Conservation (phyloP, 1,284 basidiomycete genomes). For the Irpex sp. region DNA sequence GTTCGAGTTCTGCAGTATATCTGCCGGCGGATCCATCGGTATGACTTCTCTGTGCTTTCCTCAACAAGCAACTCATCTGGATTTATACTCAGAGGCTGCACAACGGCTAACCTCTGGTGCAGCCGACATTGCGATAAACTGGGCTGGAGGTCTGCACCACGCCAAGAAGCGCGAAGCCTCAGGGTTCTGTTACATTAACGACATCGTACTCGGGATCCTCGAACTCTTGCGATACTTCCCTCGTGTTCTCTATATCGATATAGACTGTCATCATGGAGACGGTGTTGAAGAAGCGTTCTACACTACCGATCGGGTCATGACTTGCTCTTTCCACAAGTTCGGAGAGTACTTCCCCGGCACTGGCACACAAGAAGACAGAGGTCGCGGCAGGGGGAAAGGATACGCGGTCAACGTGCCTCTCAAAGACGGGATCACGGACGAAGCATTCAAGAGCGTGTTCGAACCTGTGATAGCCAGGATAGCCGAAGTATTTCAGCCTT, state of each 20-base stretch:
- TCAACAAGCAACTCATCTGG: neutral
- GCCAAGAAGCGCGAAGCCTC: constrained; percentile 97
- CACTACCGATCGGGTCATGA: constrained; percentile 95
- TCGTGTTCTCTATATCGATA: constrained; percentile 95
- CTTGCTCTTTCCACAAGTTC: constrained; percentile 92
- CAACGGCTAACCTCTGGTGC: constrained; percentile 76
- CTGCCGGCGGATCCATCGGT: constrained; percentile 91
- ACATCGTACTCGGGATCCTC: constrained; percentile 87
- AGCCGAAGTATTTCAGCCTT: constrained; percentile 86
- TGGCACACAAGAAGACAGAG: constrained; percentile 81
- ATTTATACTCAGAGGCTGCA: constrained; percentile 59
- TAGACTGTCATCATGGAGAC: constrained; percentile 97
- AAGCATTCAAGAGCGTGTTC: constrained; percentile 78
- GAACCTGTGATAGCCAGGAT: constrained; percentile 86
- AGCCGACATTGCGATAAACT: constrained; percentile 93
- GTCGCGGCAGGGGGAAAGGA: constrained; percentile 81
- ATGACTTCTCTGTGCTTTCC: constrained; percentile 15
- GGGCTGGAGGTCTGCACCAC: constrained; percentile 97
- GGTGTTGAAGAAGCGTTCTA: constrained; percentile 99
- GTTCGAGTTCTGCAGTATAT: constrained; percentile 96
- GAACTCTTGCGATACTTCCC: constrained; percentile 80
- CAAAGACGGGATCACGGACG: constrained; percentile 91
- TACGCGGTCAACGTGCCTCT: constrained; percentile 94
- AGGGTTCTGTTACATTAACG: constrained; percentile 97
- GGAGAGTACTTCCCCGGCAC: constrained; percentile 98